A percentile compares a stretch with the other conserved stretches of the same genome.
phyloP scores from a whole-genome alignment of 441 rosid genomes.

The Biscutella laevigata region DNA sequence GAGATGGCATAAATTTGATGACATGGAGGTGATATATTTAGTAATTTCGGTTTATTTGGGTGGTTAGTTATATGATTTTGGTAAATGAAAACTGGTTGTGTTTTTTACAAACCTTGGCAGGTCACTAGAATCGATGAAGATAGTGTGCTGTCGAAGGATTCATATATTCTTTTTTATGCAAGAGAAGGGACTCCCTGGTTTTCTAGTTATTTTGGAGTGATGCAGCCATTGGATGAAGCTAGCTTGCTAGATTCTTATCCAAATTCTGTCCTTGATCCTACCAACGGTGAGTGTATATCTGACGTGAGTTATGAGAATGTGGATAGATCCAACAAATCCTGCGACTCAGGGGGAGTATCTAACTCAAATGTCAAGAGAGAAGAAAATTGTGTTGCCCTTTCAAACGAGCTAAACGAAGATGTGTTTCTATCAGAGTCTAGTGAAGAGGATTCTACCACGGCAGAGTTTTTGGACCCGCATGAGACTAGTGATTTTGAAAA shows the following conservation, averaged over 20 bases:
- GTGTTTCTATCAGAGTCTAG: conserved; percentile 13
- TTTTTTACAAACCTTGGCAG: conserved; percentile 27
- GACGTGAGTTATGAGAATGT: conserved; percentile 17
- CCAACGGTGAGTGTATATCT: conserved; percentile 27
- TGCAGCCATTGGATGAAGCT: conserved; percentile 21
- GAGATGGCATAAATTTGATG: conserved; percentile 68
- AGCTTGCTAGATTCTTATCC: conserved; percentile 40
- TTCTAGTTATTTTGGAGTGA: conserved; percentile 39
- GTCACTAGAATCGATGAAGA: conserved; percentile 42
- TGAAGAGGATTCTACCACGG: conserved; percentile 12
- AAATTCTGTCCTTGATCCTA: conserved; percentile 56
- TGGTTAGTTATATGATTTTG: background rate
- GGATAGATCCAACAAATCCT: conserved; percentile 23
- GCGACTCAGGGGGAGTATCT: conserved; percentile 12
- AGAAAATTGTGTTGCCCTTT: conserved; percentile 11
- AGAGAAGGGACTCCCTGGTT: conserved; percentile 67
- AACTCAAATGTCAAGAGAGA: conserved; percentile 11
- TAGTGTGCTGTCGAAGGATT: conserved; percentile 48
- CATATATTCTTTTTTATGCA: conserved; percentile 75
- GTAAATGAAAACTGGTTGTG: background rate
- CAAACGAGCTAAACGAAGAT: conserved; percentile 14
- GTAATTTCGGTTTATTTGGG: background rate
- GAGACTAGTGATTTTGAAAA: background rate
- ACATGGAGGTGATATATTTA: conserved; percentile 38
- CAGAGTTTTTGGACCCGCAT: background rate